These are phyloP conservation scores for Meira nashicola DNA, from an alignment of 1,284 basidiomycete species.

Conservation along the genomic window DNA sequence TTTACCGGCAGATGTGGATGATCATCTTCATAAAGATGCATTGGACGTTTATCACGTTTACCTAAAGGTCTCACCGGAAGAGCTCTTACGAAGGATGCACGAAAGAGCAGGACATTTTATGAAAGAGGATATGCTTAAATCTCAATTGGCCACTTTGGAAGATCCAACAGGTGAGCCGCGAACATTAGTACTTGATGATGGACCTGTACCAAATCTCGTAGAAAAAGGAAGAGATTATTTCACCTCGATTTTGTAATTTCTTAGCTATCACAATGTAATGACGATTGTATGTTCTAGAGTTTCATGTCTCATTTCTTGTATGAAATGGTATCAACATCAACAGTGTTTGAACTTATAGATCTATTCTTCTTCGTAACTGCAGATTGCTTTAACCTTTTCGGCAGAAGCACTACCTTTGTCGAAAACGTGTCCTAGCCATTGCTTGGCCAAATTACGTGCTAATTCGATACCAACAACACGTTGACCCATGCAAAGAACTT, in stretches of 20 bases:
- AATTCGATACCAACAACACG: constrained; percentile 56
- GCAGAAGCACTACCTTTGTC: constrained; percentile 53
- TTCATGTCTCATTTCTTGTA: background rate
- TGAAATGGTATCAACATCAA: background rate
- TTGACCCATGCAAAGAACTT: constrained; percentile 57
- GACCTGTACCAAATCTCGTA: background rate
- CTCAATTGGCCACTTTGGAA: constrained; percentile 75
- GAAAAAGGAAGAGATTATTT: background rate
- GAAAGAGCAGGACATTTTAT: constrained; percentile 77
- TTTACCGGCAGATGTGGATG: no score
- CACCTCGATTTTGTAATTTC: no score
- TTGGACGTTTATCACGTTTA: constrained; percentile 75
- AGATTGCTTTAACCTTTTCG: constrained; percentile 55
- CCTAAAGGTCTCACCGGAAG: constrained; percentile 66
- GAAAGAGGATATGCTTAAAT: constrained; percentile 79
- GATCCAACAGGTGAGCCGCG: constrained; percentile 56
- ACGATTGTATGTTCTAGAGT: background rate
- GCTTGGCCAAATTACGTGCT: constrained; percentile 53
- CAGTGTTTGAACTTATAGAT: background rate
- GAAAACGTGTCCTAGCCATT: constrained; percentile 56
- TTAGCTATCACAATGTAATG: background rate
- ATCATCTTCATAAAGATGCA: constrained; percentile 15
- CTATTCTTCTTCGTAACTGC: constrained; percentile 13
- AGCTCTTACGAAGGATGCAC: constrained; percentile 68
- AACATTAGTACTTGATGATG: background rate